Percentiles rank a stretch among this genome's conserved stretches.
phyloP scores from a whole-genome alignment of 768 basidiomycete genomes.

The Gymnopilus junonius region DNA sequence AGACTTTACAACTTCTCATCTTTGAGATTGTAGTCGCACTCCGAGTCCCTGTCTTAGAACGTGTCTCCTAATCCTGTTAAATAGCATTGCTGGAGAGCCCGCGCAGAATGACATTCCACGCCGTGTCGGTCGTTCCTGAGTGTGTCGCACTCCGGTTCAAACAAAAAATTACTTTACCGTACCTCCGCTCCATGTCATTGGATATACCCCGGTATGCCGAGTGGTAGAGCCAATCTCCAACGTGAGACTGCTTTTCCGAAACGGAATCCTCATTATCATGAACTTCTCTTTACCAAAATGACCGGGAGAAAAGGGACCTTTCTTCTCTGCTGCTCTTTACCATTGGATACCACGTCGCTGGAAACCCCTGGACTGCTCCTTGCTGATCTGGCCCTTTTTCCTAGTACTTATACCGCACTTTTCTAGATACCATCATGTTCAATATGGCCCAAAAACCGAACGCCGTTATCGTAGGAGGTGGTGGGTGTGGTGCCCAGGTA shows the following conservation, averaged over 20 bases:
- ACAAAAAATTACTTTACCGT: neutral
- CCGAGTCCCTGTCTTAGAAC: neutral
- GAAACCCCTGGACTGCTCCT: neutral
- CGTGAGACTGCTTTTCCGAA: slow-evolving; percentile 6
- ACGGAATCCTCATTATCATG: neutral
- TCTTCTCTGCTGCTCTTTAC: neutral
- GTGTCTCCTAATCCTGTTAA: neutral
- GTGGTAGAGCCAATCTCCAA: neutral
- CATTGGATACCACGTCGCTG: slow-evolving; percentile 1
- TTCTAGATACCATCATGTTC: neutral
- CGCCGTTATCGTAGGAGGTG: slow-evolving; percentile 50
- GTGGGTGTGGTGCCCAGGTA: slow-evolving; percentile 50
- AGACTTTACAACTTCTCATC: neutral
- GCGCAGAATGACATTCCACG: neutral
- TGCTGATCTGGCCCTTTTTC: neutral
- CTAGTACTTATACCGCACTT: neutral
- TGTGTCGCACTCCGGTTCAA: neutral
- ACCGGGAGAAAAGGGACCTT: neutral
- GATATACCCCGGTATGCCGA: slow-evolving; percentile 12
- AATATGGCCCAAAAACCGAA: slow-evolving; percentile 20
- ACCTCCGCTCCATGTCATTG: neutral
- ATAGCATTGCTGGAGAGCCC: neutral
- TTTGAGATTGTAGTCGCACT: neutral
- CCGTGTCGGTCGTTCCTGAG: neutral
- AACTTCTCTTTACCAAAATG: neutral